phyloP scores from a whole-genome alignment of 495 filamentous ascomycete genomes.

The Annulohypoxylon stygium region DNA sequence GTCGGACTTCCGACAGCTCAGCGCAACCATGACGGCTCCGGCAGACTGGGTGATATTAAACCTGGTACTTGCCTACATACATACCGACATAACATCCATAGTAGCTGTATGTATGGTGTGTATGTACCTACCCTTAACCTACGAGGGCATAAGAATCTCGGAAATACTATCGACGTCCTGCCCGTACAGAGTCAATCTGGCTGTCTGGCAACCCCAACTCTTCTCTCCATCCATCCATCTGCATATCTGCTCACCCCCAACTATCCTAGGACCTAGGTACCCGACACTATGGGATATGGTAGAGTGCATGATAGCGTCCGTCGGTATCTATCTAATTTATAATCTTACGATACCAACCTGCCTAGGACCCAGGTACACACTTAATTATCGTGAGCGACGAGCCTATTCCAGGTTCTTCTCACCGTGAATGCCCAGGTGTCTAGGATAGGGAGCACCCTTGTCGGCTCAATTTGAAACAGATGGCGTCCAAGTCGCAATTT shows the following conservation, averaged over 20 bases:
- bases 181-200: conserved; percentile 8
- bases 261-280: not conserved
- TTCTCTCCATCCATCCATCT: conserved; percentile 20
- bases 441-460: conserved; percentile 25
- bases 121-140: conserved; percentile 7
- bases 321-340: conserved; percentile 11
- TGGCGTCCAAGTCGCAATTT: conserved; percentile 21
- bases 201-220: not conserved
- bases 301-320: not conserved
- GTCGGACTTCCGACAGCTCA: conserved; percentile 37
- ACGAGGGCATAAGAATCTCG: conserved; percentile 8
- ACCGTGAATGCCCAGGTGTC: not conserved
- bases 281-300: not conserved
- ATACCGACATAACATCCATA: too few species aligned
- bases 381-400: conserved; percentile 4
- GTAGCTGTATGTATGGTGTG: not conserved
- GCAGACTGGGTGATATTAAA: conserved; percentile 13
- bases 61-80: not conserved
- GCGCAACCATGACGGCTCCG: conserved; percentile 22
- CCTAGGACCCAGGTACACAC: not conserved
- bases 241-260: not conserved
- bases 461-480: conserved; percentile 27
- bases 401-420: conserved; percentile 1
- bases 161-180: conserved; percentile 1
- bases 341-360: conserved; percentile 2